Percentiles rank a stretch among this genome's conserved stretches.
These are phyloP conservation scores for Aegilops umbellulata DNA, from an alignment of 176 grass and related monocot species.

Conservation along the genomic window DNA sequence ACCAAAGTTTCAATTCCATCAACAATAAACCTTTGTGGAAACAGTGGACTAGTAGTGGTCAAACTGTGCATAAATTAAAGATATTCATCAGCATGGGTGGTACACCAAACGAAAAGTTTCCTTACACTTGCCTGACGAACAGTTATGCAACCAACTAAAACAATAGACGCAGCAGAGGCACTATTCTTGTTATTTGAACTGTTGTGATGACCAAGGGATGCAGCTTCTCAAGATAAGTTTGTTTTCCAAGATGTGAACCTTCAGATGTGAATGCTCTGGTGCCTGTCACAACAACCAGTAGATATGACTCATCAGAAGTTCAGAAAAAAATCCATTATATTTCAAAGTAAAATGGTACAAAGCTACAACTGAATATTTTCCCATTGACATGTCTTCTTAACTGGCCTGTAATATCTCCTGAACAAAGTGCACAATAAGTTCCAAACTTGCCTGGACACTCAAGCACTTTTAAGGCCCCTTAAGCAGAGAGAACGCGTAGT, in stretches of 20 bases:
- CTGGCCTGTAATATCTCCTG: conserved; percentile 97
- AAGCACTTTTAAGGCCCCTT: conserved; percentile 77
- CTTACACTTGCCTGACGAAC: conserved; percentile 69
- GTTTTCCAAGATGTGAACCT: conserved; percentile 89
- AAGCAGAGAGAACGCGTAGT: conserved; percentile 27
- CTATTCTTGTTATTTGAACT: conserved; percentile 66
- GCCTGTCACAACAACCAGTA: conserved; percentile 46
- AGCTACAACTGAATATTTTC: conserved; percentile 18
- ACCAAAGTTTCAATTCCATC: conserved; percentile 86
- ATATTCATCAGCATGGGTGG: conserved; percentile 27
- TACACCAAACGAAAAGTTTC: conserved; percentile 8
- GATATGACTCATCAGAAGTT: conserved; percentile 7
- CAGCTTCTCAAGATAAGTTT: conserved; percentile 74
- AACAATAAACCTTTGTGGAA: conserved; percentile 82
- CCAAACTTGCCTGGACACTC: conserved; percentile 52
- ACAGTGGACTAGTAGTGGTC: conserved; percentile 66
- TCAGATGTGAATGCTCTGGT: conserved; percentile 68
- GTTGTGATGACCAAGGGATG: conserved; percentile 72
- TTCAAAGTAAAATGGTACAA: conserved; percentile 20
- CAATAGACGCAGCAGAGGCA: conserved; percentile 63
- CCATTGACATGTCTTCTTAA: conserved; percentile 42
- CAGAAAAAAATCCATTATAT: conserved; percentile 22
- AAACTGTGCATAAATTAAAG: conserved; percentile 57
- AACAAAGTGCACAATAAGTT: conserved; percentile 69
- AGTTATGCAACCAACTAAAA: conserved; percentile 89